phyloP scores from a whole-genome alignment of 495 filamentous ascomycete species.

The Talaromyces liani region DNA sequence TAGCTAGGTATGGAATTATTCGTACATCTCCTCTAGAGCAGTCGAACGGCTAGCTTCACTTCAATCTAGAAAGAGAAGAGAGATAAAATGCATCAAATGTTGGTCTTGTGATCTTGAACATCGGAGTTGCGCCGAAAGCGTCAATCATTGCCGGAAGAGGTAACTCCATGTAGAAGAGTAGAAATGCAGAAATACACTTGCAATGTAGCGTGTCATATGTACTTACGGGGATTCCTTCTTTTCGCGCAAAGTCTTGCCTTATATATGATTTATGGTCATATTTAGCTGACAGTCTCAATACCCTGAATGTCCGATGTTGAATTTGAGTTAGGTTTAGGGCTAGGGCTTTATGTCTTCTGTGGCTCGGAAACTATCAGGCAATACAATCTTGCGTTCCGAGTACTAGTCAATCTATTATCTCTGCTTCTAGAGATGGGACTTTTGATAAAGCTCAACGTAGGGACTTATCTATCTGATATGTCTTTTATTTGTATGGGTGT shows the following conservation, averaged over 20 bases:
- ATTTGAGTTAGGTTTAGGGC: background rate
- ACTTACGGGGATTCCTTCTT: background rate
- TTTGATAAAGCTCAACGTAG: background rate
- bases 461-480: background rate
- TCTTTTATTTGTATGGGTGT: background rate
- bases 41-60: background rate
- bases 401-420: background rate
- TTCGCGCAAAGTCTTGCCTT: background rate
- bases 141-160: background rate
- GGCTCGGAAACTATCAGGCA: background rate
- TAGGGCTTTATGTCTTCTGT: background rate
- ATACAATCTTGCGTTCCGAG: background rate
- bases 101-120: background rate
- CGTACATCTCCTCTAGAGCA: background rate
- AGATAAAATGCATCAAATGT: background rate
- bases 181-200: background rate
- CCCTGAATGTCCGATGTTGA: background rate
- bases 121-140: constrained; percentile 4
- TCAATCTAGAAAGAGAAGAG: background rate
- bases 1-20: background rate
- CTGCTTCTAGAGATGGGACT: background rate
- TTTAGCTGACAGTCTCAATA: background rate
- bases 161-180: background rate
- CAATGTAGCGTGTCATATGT: background rate
- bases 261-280: background rate